Evolutionary conservation across 208 protist species (phyloP).

Genomic region (Leishmania major): DNA sequence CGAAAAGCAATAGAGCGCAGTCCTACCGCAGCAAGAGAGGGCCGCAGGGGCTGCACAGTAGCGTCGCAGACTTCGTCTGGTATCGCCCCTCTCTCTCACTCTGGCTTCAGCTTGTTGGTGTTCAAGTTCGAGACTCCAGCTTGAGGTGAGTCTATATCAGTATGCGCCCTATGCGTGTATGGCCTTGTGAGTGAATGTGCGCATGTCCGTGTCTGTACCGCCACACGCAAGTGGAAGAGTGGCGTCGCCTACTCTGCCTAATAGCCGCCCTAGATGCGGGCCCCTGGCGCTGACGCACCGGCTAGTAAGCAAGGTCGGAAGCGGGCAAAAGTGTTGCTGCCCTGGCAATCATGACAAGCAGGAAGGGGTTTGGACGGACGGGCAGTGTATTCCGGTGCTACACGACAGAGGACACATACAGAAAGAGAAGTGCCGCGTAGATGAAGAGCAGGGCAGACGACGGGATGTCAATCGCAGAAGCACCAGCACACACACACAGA

Average conservation of each 20-base stretch:
- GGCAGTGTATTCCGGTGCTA: not conserved
- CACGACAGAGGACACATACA: not conserved
- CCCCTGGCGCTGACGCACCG: not conserved
- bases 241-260: not conserved
- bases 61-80: too few species aligned
- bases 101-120: not conserved
- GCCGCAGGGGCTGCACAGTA: not conserved
- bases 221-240: not conserved
- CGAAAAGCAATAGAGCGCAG: not conserved
- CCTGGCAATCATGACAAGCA: not conserved
- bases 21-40: not conserved
- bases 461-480: not conserved
- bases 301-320: not conserved
- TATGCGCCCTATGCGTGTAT: not conserved
- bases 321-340: not conserved
- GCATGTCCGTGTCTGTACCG: not conserved
- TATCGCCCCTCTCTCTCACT: not conserved
- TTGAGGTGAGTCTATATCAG: not conserved
- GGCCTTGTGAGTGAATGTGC: slow-evolving; percentile 5
- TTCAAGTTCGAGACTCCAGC: not conserved
- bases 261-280: not conserved
- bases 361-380: not conserved
- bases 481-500: not conserved
- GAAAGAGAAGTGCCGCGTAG: not conserved
- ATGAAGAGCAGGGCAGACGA: not conserved